Conservation (phyloP, 2,329 filamentous ascomycete species). For the Cercospora sp. region DNA sequence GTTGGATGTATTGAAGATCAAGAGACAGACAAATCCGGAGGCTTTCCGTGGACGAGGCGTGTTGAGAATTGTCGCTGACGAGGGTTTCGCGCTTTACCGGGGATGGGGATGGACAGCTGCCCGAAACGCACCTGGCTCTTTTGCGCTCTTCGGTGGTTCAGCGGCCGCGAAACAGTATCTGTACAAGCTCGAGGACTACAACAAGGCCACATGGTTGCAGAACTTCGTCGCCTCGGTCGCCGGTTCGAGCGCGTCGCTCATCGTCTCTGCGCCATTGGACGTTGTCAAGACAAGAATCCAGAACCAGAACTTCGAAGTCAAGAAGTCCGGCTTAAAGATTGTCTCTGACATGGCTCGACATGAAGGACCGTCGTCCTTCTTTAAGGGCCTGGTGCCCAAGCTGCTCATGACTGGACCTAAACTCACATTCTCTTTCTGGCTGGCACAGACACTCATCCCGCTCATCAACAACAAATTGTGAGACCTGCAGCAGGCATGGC, state of each 20-base stretch:
- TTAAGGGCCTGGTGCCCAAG: conserved; percentile 97
- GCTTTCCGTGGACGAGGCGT: conserved; percentile 93
- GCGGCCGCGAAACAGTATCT: conserved; percentile 97
- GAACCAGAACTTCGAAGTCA: conserved; percentile 98
- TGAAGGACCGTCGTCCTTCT: conserved; percentile 84
- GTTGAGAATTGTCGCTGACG: conserved; percentile 84
- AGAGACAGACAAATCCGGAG: conserved; percentile 98
- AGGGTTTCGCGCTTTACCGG: conserved; percentile 92
- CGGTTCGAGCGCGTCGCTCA: conserved; percentile 88
- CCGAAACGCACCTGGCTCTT: conserved; percentile 93
- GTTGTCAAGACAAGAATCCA: conserved; percentile 99
- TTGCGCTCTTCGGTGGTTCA: conserved; percentile 96
- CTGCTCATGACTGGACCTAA: conserved; percentile 98
- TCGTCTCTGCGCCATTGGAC: conserved; percentile 94
- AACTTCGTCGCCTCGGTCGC: conserved; percentile 97
- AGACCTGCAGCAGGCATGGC: conserved; percentile 7
- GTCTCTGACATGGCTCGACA: conserved; percentile 89
- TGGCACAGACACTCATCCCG: conserved; percentile 96
- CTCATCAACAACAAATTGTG: conserved; percentile 74
- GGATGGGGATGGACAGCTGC: conserved; percentile 98
- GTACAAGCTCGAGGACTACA: conserved; percentile 89
- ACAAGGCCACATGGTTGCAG: conserved; percentile 88
- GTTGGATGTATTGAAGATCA: conserved; percentile 97
- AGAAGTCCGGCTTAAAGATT: conserved; percentile 89
- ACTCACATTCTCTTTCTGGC: conserved; percentile 99